phyloP scores from a whole-genome alignment of 192 early-diverging fungal genomes.

The Coemansia sp. region DNA sequence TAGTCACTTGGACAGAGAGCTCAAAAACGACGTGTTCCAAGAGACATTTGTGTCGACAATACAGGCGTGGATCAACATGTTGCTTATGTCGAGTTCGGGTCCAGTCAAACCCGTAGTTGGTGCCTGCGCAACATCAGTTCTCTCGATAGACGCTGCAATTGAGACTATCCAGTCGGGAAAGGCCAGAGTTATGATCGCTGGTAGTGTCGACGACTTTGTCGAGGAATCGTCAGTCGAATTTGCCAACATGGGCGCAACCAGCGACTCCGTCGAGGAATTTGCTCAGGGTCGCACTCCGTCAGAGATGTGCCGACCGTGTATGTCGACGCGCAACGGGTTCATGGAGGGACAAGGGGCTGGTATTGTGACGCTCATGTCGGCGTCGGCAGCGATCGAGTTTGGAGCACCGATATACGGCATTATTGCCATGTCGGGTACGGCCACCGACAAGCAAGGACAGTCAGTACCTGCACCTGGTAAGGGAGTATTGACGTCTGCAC shows the following conservation, averaged over 20 bases:
- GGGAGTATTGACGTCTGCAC: conserved; percentile 85
- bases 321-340: conserved; percentile 85
- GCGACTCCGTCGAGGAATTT: conserved; percentile 80
- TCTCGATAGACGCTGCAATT: conserved; percentile 88
- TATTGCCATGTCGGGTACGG: conserved; percentile 81
- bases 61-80: conserved; percentile 71
- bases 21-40: conserved; percentile 85
- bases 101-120: conserved; percentile 80
- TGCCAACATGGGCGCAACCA: conserved; percentile 94
- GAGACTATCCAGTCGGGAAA: conserved; percentile 87
- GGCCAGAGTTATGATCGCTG: conserved; percentile 88
- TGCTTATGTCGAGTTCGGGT: conserved; percentile 87
- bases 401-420: conserved; percentile 91
- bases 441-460: conserved; percentile 92
- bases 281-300: conserved; percentile 85
- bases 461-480: conserved; percentile 92
- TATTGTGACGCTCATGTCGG: conserved; percentile 86
- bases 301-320: conserved; percentile 90
- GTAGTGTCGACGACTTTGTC: conserved; percentile 87
- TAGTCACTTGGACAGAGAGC: conserved; percentile 67
- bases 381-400: conserved; percentile 82
- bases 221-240: conserved; percentile 89
- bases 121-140: conserved; percentile 88
- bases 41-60: conserved; percentile 58
- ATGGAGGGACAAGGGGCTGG: conserved; percentile 92